Evolutionary conservation across 768 basidiomycete genomes (phyloP), one percentile per base, ranked within the genome.

Genomic region (Russula foetens): DNA sequence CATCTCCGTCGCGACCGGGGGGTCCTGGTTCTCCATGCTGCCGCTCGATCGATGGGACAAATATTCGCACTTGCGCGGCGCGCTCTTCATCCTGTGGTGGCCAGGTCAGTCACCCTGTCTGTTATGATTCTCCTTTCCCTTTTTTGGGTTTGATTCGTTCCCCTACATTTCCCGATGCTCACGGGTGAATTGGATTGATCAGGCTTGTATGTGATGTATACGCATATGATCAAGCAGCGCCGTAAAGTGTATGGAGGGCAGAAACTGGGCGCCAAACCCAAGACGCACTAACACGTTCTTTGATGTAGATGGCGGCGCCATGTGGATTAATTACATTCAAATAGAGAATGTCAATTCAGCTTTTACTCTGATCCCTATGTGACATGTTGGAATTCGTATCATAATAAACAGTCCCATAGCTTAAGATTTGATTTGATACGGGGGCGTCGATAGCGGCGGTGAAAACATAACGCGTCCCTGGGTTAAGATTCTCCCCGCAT

Each of bases 81-180:
- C 70, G 0, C 72, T 94, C 66, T 91, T 95, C 73, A 59, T 81
- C 14, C 76, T 85, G 38, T 98, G 96, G 95, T 92, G 91, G 82
- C 92, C 92, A 47, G 84, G 95, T 96, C 68, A 67, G 79, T 75
- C 28, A 17, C 63, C 44, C 19, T 35, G 71, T 72, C 3, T n/a
- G n/a, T n/a, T n/a, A n/a, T n/a, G n/a, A 6, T 33, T 44, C 35
- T 33, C 11, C 24, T 26, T 24, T 48, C 9, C 55, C 24, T 17
- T 24, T 53, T 47, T 19, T 28, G n/a, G 5, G 48, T 29, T 46
- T n/a, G n/a, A n/a, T 47, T 24, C 28, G 45, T 59, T 31, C 55
- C 24, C 24, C 41, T 17, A 24, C 14, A 43, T 60, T 24, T 26
- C 33, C 19, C 54, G 31, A 47, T 51, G 56, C 60, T 53, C 26